Conservation (phyloP, 179 eudicot genomes). For the Patellifolia procumbens region DNA sequence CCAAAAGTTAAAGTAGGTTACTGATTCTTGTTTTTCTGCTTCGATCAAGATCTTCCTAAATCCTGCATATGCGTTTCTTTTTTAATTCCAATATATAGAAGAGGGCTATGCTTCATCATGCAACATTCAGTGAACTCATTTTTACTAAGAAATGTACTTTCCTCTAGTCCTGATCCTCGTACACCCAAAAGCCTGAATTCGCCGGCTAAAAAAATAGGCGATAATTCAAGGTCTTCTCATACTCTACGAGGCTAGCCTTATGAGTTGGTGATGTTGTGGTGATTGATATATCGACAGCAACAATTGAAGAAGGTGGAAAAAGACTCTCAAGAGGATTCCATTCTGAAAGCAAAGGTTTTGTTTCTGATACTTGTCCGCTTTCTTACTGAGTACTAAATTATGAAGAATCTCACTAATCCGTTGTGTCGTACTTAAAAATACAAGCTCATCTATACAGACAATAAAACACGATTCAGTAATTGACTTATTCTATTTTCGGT, state of each 20-base stretch:
- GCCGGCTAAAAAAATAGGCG: not conserved
- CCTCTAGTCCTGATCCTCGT: not conserved
- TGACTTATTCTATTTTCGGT: not conserved
- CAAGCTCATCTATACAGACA: not conserved
- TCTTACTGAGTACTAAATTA: slow-evolving; percentile 7
- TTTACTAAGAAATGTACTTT: not conserved
- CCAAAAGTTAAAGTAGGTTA: no score
- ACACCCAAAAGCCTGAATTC: not conserved
- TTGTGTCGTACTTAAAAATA: not conserved
- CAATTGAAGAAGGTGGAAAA: slow-evolving; percentile 65
- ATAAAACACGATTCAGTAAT: not conserved
- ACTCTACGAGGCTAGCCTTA: slow-evolving; percentile 25
- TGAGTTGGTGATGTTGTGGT: slow-evolving; percentile 83
- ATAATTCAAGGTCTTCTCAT: not conserved
- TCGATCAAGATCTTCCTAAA: not conserved
- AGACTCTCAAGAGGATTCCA: slow-evolving; percentile 64
- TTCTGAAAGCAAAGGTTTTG: slow-evolving; percentile 92
- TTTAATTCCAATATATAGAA: no score
- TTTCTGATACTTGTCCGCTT: slow-evolving; percentile 5
- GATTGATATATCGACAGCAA: slow-evolving; percentile 85
- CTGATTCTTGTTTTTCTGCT: not conserved
- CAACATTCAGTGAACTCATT: not conserved
- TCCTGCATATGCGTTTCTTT: not conserved
- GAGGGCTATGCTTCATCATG: not conserved
- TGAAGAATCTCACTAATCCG: not conserved